Conservation (phyloP, 306 rosid genomes). For the Cyamopsis tetragonoloba region DNA sequence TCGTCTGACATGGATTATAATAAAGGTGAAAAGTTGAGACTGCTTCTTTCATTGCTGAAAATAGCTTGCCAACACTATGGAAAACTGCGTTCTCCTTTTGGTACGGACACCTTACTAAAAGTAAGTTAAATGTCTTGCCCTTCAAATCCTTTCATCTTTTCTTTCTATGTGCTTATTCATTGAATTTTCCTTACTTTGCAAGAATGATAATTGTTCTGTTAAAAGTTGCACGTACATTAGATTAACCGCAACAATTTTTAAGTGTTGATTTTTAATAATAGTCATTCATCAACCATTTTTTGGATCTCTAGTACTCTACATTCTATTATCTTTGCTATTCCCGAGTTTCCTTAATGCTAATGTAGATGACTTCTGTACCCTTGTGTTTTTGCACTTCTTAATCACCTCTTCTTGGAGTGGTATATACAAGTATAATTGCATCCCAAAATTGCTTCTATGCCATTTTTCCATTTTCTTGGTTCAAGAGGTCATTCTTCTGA, state of each 20-base stretch:
- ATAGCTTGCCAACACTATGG: conserved; percentile 91
- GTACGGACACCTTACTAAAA: conserved; percentile 54
- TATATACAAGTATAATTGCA: not conserved
- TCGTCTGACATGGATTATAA: conserved; percentile 61
- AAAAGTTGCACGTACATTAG: not conserved
- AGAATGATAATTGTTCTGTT: not conserved
- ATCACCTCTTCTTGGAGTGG: not conserved
- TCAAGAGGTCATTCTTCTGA: too few species aligned
- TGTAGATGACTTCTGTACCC: not conserved
- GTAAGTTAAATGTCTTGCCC: conserved; percentile 39
- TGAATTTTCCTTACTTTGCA: not conserved
- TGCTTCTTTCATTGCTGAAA: conserved; percentile 87
- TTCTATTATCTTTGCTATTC: too few species aligned
- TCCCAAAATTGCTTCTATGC: not conserved
- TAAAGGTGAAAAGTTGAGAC: conserved; percentile 66
- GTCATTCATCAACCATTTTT: not conserved
- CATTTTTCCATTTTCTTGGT: conserved; percentile 1
- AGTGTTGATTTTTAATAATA: not conserved
- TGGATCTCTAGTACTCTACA: too few species aligned
- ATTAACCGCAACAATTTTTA: not conserved
- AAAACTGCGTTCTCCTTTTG: conserved; percentile 89
- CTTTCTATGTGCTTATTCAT: not conserved
- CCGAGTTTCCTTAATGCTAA: not conserved
- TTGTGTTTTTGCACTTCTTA: not conserved
- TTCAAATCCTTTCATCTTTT: conserved; percentile 1